These are phyloP conservation scores for Zasmidium angulare DNA, from an alignment of 2,329 filamentous ascomycete species.

Conservation along the genomic window DNA sequence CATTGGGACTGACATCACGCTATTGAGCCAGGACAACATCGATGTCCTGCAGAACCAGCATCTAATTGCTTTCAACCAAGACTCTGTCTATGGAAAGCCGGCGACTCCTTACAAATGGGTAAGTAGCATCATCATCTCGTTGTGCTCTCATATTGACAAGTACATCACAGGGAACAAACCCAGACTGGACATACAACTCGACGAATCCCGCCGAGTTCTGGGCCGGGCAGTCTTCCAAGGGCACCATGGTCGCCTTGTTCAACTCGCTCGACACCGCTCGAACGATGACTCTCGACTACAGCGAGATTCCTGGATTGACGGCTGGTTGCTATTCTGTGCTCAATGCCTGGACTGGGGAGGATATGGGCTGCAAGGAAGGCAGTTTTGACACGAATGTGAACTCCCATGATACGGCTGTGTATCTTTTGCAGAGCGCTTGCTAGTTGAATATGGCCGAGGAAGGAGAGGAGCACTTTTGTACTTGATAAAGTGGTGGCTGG, in stretches of 20 bases:
- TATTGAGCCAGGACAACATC: constrained; percentile 19
- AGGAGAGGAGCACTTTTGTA: no score
- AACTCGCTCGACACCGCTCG: not conserved
- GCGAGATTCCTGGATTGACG: not conserved
- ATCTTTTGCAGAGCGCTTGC: not conserved
- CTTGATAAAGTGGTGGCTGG: no score
- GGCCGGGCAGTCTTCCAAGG: not conserved
- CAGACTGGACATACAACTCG: not conserved
- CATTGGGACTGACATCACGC: constrained; percentile 50
- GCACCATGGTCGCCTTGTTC: not conserved
- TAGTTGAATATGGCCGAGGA: no score
- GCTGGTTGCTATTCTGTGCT: not conserved
- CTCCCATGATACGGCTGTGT: not conserved
- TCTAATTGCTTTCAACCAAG: constrained; percentile 51
- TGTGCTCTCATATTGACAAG: not conserved
- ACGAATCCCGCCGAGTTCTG: not conserved
- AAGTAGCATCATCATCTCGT: not conserved
- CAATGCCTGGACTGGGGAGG: not conserved
- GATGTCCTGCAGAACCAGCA: constrained; percentile 50
- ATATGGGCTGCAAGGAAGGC: not conserved
- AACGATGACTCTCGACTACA: not conserved
- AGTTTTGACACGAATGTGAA: not conserved
- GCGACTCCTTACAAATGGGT: not conserved
- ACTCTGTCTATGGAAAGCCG: constrained; percentile 21
- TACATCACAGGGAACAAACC: not conserved